Evolutionary conservation across 2,329 filamentous ascomycete genomes (phyloP).

Genomic region (Clathrospora elynae): DNA sequence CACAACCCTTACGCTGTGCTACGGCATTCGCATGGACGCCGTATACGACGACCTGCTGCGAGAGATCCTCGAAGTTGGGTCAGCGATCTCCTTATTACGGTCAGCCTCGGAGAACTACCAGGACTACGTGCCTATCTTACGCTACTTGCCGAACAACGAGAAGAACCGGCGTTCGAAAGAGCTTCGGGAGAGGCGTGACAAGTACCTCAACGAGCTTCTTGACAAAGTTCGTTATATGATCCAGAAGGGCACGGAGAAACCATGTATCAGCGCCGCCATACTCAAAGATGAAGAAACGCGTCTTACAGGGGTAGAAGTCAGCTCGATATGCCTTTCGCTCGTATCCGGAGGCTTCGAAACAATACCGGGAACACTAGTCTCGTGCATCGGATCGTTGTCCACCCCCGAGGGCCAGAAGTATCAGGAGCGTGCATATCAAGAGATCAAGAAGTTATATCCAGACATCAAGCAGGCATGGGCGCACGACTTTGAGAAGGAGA

Average conservation of each 20-base stretch:
- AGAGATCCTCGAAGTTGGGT: slow-evolving; percentile 60
- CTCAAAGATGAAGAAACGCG: slow-evolving; percentile 61
- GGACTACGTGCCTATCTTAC: slow-evolving; percentile 58
- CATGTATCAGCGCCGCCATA: slow-evolving; percentile 60
- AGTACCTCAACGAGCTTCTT: slow-evolving; percentile 57
- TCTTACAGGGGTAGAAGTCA: slow-evolving; percentile 59
- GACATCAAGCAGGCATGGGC: slow-evolving; percentile 55
- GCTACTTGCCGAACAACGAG: slow-evolving; percentile 59
- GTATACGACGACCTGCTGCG: slow-evolving; percentile 59
- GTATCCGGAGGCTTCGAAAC: slow-evolving; percentile 62
- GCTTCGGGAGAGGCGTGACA: slow-evolving; percentile 55
- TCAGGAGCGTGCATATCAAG: slow-evolving; percentile 59
- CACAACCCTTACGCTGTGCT: slow-evolving; percentile 60
- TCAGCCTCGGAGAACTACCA: slow-evolving; percentile 60
- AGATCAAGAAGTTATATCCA: slow-evolving; percentile 57
- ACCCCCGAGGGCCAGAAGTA: slow-evolving; percentile 57
- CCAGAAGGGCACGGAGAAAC: slow-evolving; percentile 57
- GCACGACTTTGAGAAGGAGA: slow-evolving; percentile 53
- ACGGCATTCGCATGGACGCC: slow-evolving; percentile 61
- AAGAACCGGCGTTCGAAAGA: slow-evolving; percentile 56
- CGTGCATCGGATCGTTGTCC: slow-evolving; percentile 57
- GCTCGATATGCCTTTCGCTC: slow-evolving; percentile 59
- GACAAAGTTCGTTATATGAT: slow-evolving; percentile 60
- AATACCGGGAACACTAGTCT: slow-evolving; percentile 60
- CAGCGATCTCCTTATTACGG: slow-evolving; percentile 57